Base-by-base conservation (phyloP, 257 asterid genomes). In the Voacanga thouarsii region DNA sequence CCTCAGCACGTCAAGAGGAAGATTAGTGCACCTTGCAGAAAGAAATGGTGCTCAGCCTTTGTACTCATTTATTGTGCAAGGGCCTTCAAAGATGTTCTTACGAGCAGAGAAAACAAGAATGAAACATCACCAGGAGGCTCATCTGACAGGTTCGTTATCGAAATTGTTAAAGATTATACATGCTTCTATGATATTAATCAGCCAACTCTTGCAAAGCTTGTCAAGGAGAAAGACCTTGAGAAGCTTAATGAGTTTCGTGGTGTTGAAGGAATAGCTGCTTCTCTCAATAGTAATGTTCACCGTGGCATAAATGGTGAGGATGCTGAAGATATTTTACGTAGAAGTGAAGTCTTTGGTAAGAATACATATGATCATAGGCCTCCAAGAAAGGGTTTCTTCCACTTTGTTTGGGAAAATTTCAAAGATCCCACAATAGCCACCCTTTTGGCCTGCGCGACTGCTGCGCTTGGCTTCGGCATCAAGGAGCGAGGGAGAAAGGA, bases 401-500 rank as follows among this genome's bases (percentile, higher is more conserved):
- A 53, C 1, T 80, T 85, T 44, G 82, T 64, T 1, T 81, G 75
- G 82, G 86, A 86, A 71, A 77, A 82, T 6, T 77, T 79, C 19
- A 77, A 81, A 12, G 84, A 86, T 69, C 84, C 80, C 2, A 81
- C 85, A 1, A 83, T 79, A 21, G 67, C 75, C 19, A 80, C 79
- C 18, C 83, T 86, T 5, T 39, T 86, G 63, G 44, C 77, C 6
- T 86, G 87, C 33, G 87, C 85, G 47, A 77, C 72, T 44, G 41
- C 83, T 63, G 83, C 89, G 56, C 85, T 83, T 50, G 83, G 82
- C 21, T 74, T 86, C 71, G 89, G 87, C 21, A 79, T 86, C 5
- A 80, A 86, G 75, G 81, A 79, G 65, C 73, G 82, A 55, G 88
- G 86, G 64, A 70, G 68, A 6, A 71, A 78, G 37, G 85, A 75